Conservation (phyloP, 495 filamentous ascomycete species). For the Neurospora intermedia region DNA sequence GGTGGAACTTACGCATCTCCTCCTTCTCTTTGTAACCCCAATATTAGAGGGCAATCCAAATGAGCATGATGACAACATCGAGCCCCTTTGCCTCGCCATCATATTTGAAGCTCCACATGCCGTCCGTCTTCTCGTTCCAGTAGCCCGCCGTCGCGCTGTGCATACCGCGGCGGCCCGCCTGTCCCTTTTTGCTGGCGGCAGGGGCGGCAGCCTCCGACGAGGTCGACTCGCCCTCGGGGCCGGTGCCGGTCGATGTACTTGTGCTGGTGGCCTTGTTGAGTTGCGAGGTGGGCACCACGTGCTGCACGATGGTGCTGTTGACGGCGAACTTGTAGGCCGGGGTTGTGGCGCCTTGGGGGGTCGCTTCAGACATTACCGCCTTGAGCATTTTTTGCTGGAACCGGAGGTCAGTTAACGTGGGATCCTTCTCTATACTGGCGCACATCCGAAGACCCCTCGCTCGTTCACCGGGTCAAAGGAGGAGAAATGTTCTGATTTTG, state of each 20-base stretch:
- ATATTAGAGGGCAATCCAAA: conserved; percentile 63
- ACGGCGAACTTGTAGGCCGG: conserved; percentile 79
- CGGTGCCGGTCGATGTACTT: conserved; percentile 26
- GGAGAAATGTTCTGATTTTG: background rate
- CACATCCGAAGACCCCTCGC: background rate
- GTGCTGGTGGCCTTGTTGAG: conserved; percentile 40
- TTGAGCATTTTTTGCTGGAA: conserved; percentile 74
- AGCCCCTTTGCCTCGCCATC: conserved; percentile 75
- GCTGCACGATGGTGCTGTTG: conserved; percentile 97
- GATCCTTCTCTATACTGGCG: background rate
- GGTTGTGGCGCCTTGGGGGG: conserved; percentile 37
- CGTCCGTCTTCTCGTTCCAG: conserved; percentile 96
- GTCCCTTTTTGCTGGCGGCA: conserved; percentile 36
- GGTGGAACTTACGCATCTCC: background rate
- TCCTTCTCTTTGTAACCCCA: background rate
- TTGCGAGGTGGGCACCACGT: conserved; percentile 48
- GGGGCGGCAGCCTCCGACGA: conserved; percentile 30
- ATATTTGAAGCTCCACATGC: conserved; percentile 97
- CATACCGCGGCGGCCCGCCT: conserved; percentile 83
- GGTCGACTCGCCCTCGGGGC: conserved; percentile 23
- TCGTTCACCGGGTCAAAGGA: background rate
- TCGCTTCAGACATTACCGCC: conserved; percentile 72
- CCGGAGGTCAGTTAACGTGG: background rate
- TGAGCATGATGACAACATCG: conserved; percentile 83
- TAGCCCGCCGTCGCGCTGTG: conserved; percentile 89